Evolutionary conservation across 176 grass and related monocot genomes (phyloP).

Genomic region (Melocanna baccifera): DNA sequence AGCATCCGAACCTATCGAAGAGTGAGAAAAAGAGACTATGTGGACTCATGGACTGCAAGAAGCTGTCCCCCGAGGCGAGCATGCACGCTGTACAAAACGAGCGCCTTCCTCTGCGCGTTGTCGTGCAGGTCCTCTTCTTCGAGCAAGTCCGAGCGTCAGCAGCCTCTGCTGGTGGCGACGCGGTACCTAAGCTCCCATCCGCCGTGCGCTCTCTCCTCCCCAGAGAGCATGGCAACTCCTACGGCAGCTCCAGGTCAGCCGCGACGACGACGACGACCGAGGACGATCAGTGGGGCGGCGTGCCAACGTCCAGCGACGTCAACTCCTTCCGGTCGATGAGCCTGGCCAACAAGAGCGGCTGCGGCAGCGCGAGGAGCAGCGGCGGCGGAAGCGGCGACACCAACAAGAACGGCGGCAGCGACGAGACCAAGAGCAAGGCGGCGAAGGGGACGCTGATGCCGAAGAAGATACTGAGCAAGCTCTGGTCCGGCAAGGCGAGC

Average conservation of each 20-base stretch:
- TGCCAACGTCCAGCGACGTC: conserved; percentile 33
- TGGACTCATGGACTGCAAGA: conserved; percentile 86
- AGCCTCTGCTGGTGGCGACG: background rate
- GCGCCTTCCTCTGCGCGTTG: conserved; percentile 79
- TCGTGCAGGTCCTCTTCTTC: conserved; percentile 96
- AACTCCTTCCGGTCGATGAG: conserved; percentile 55
- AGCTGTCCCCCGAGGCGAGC: conserved; percentile 68
- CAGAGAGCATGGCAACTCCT: conserved; percentile 66
- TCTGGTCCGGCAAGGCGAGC: conserved; percentile 74
- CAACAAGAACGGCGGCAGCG: conserved; percentile 34
- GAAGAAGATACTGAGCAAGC: conserved; percentile 80
- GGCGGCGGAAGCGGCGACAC: background rate
- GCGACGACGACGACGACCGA: conserved; percentile 59
- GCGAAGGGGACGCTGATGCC: conserved; percentile 52
- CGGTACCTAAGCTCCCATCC: conserved; percentile 8
- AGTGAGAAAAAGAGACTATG: conserved; percentile 90
- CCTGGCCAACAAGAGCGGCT: conserved; percentile 37
- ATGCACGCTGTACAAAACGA: conserved; percentile 93
- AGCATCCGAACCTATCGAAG: conserved; percentile 64
- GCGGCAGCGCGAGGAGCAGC: conserved; percentile 37
- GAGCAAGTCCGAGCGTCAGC: conserved; percentile 57
- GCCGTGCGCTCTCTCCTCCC: conserved; percentile 38
- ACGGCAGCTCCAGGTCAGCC: conserved; percentile 77
- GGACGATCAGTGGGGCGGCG: conserved; percentile 59
- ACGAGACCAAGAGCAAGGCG: conserved; percentile 42